Percentiles rank a stretch among this genome's conserved stretches.
These are phyloP conservation scores for Citrus reticulata DNA, from an alignment of 345 rosid species.

Conservation along the genomic window DNA sequence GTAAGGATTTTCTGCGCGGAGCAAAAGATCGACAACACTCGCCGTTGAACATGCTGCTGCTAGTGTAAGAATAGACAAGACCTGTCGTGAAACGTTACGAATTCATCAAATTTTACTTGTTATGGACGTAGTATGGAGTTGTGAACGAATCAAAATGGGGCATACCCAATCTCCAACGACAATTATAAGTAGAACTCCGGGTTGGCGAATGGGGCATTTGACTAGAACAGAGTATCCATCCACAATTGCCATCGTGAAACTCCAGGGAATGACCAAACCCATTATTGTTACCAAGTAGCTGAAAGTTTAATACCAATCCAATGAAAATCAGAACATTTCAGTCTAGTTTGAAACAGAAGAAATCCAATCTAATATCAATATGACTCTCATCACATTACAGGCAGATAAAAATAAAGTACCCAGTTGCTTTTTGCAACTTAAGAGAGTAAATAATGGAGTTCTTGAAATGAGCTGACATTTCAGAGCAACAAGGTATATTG, in stretches of 20 bases:
- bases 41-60: slow-evolving; percentile 85
- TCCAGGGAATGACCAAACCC: slow-evolving; percentile 93
- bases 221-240: slow-evolving; percentile 74
- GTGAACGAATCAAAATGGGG: background rate
- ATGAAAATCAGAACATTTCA: background rate
- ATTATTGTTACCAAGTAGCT: slow-evolving; percentile 85
- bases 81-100: slow-evolving; percentile 30
- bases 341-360: background rate
- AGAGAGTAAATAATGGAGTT: background rate
- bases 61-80: slow-evolving; percentile 63
- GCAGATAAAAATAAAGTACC: background rate
- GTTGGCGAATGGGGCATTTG: slow-evolving; percentile 59
- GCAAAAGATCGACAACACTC: slow-evolving; percentile 68
- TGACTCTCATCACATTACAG: background rate
- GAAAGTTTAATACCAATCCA: slow-evolving; percentile 12
- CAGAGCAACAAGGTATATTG: background rate
- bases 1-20: slow-evolving; percentile 26
- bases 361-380: background rate
- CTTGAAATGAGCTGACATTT: background rate
- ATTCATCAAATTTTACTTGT: background rate
- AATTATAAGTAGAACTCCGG: slow-evolving; percentile 50
- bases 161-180: slow-evolving; percentile 84
- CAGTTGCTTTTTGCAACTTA: background rate
- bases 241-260: slow-evolving; percentile 68
- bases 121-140: background rate